A percentile compares a stretch with the other conserved stretches of the same genome.
phyloP scores from a whole-genome alignment of 164 flowering plant genomes.

The Annona cherimola region DNA sequence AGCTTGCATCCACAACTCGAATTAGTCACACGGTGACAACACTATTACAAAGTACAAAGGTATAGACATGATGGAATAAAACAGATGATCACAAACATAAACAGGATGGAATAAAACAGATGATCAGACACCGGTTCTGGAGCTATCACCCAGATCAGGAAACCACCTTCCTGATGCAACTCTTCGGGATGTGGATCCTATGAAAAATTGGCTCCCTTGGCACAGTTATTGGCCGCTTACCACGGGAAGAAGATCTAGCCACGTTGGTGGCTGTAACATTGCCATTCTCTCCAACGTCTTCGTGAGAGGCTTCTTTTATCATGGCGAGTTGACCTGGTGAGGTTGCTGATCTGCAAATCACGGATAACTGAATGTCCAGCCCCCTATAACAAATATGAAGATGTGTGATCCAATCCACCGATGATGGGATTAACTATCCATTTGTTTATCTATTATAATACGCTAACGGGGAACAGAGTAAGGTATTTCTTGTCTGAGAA shows the following conservation, averaged over 20 bases:
- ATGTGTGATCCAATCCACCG: too few species aligned
- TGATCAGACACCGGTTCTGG: neutral
- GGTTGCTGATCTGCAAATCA: neutral
- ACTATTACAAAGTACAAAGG: too few species aligned
- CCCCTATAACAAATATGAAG: too few species aligned
- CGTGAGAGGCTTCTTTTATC: constrained; percentile 25
- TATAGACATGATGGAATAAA: neutral
- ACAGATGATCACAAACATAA: constrained; percentile 11
- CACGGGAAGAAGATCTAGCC: constrained; percentile 25
- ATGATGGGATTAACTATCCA: too few species aligned
- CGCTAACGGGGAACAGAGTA: too few species aligned
- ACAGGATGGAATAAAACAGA: constrained; percentile 9
- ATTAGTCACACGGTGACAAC: too few species aligned
- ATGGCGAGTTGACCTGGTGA: constrained; percentile 24
- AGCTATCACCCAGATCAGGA: neutral
- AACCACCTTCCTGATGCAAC: constrained; percentile 36
- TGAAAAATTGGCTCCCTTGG: constrained; percentile 64
- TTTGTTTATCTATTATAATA: too few species aligned
- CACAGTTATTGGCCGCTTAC: constrained; percentile 39
- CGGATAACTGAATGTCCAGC: neutral
- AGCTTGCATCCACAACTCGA: too few species aligned
- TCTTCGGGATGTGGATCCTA: constrained; percentile 41
- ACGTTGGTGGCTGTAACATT: constrained; percentile 10
- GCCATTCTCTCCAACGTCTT: constrained; percentile 6
- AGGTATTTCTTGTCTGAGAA: too few species aligned